These are phyloP conservation scores for Solanum pennellii DNA, from an alignment of 257 asterid genomes.

Conservation along the genomic window DNA sequence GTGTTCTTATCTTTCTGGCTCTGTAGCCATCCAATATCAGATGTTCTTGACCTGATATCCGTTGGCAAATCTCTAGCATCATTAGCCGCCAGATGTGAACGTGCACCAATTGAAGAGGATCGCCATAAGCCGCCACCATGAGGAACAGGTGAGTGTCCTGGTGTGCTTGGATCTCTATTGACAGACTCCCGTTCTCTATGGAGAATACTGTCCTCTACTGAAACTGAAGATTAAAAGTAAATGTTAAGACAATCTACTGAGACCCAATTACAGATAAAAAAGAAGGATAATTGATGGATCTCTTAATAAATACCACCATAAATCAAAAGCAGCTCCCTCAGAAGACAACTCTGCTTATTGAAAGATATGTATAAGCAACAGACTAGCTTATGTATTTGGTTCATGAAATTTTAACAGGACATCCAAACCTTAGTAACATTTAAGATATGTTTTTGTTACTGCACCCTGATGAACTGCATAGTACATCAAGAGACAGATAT, in stretches of 20 bases:
- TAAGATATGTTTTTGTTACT: neutral
- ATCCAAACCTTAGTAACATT: neutral
- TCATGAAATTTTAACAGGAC: neutral
- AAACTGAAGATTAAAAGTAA: conserved; percentile 18
- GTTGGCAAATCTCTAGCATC: conserved; percentile 42
- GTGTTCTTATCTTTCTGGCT: conserved; percentile 34
- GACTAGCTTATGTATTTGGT: neutral
- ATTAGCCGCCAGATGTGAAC: conserved; percentile 24
- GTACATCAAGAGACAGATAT: neutral
- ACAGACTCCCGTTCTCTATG: conserved; percentile 19
- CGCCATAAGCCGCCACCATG: conserved; percentile 44
- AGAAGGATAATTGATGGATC: neutral
- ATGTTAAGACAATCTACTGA: neutral
- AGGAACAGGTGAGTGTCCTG: conserved; percentile 25
- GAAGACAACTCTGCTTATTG: neutral
- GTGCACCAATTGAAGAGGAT: conserved; percentile 60
- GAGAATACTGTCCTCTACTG: conserved; percentile 23
- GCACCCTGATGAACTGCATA: neutral
- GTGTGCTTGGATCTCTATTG: conserved; percentile 21
- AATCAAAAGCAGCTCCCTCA: neutral
- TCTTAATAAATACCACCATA: neutral
- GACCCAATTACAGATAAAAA: neutral
- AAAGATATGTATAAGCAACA: neutral
- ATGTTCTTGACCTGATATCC: conserved; percentile 17
- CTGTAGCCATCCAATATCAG: conserved; percentile 19